phyloP scores from a whole-genome alignment of 2,329 filamentous ascomycete genomes.

The Cercospora sp. region DNA sequence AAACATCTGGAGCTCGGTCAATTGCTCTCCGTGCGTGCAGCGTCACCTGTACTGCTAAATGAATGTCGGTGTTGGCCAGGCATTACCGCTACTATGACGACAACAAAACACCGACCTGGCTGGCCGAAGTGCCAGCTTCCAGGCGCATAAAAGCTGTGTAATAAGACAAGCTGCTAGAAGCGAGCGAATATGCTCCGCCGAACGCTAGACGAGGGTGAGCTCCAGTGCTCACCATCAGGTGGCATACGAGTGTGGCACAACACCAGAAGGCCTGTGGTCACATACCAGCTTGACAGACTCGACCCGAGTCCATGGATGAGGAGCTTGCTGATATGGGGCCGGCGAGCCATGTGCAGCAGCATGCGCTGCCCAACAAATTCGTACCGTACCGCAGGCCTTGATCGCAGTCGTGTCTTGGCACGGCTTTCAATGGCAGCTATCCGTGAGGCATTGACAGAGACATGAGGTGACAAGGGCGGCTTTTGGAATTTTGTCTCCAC shows the following conservation, averaged over 20 bases:
- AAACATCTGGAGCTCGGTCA: conserved; percentile 6
- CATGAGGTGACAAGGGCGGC: neutral
- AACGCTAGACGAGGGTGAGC: conserved; percentile 1
- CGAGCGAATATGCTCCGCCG: neutral
- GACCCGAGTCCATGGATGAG: neutral
- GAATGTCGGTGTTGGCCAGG: conserved; percentile 12
- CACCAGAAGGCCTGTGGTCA: neutral
- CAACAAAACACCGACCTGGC: neutral
- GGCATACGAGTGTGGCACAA: neutral
- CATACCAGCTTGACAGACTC: neutral
- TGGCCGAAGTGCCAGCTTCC: neutral
- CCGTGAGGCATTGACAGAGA: neutral
- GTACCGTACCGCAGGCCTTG: neutral
- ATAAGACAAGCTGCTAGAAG: neutral
- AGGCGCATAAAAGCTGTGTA: neutral
- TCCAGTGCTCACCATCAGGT: neutral
- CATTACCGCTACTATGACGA: conserved; percentile 24
- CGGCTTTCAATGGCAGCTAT: neutral
- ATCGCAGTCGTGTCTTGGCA: neutral
- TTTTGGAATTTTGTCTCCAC: neutral
- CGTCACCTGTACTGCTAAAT: neutral
- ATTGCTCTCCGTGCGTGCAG: neutral
- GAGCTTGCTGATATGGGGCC: neutral
- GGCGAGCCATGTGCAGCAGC: neutral
- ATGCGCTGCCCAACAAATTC: neutral